These are phyloP conservation scores for Lipomyces starkeyi DNA, from an alignment of 805 yeast genomes.

Conservation along the genomic window DNA sequence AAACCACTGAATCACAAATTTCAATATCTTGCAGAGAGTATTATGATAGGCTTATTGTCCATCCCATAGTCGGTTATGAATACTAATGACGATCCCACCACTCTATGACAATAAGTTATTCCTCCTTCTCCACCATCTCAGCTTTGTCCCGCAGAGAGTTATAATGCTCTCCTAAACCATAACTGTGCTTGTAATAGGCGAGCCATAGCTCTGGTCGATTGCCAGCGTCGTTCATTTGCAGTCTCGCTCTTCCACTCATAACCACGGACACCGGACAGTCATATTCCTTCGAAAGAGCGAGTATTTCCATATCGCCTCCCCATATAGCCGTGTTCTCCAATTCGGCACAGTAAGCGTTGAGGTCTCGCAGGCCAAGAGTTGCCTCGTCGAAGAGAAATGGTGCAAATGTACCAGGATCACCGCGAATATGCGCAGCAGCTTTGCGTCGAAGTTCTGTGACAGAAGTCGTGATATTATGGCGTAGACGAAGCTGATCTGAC, in stretches of 20 bases:
- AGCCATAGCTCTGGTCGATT: slow-evolving; percentile 57
- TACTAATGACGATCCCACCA: background rate
- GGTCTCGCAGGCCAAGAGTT: slow-evolving; percentile 65
- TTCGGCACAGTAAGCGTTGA: slow-evolving; percentile 70
- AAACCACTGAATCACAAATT: no score
- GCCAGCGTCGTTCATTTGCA: slow-evolving; percentile 66
- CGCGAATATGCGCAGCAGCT: slow-evolving; percentile 71
- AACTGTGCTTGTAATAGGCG: slow-evolving; percentile 83
- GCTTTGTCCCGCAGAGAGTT: slow-evolving; percentile 57
- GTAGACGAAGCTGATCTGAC: slow-evolving; percentile 69
- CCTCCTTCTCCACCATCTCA: background rate
- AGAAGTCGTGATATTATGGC: slow-evolving; percentile 53
- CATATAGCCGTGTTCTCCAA: slow-evolving; percentile 83
- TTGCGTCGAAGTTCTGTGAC: slow-evolving; percentile 63
- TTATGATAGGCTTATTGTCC: no score
- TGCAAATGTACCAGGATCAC: slow-evolving; percentile 68
- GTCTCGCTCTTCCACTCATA: slow-evolving; percentile 76
- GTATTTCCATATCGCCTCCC: slow-evolving; percentile 95
- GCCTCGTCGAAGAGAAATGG: slow-evolving; percentile 86
- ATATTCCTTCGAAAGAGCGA: slow-evolving; percentile 76
- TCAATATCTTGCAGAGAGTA: no score
- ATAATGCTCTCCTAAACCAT: slow-evolving; percentile 94
- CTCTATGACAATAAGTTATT: background rate
- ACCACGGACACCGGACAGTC: slow-evolving; percentile 76
- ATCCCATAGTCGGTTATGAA: background rate